These are phyloP conservation scores for Funneliformis mosseae DNA, from an alignment of 192 early-diverging fungal genomes.

Conservation along the genomic window DNA sequence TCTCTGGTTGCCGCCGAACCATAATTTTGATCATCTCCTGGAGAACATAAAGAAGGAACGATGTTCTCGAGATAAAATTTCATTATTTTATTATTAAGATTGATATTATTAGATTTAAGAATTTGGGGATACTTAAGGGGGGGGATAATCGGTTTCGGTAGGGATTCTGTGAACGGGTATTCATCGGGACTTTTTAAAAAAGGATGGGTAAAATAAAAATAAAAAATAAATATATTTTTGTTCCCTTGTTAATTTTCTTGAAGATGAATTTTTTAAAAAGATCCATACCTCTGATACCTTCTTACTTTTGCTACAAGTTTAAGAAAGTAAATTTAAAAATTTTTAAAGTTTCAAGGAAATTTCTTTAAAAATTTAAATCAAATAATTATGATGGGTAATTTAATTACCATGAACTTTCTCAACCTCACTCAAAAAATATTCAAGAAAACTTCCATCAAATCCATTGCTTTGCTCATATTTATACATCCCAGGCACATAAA, in stretches of 20 bases:
- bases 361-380: not conserved
- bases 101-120: conserved; percentile 77
- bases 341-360: not conserved
- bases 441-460: conserved; percentile 80
- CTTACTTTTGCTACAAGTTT: conserved; percentile 65
- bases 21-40: conserved; percentile 88
- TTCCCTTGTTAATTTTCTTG: no score
- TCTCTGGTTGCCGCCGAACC: conserved; percentile 93
- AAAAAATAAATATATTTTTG: not conserved
- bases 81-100: conserved; percentile 85
- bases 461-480: conserved; percentile 62
- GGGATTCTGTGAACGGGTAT: conserved; percentile 82
- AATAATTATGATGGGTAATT: not conserved
- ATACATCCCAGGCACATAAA: conserved; percentile 74
- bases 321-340: conserved; percentile 7
- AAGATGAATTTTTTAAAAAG: no score
- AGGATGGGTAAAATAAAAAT: conserved; percentile 32
- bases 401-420: conserved; percentile 88
- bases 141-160: conserved; percentile 89
- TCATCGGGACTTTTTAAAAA: conserved; percentile 79
- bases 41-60: conserved; percentile 70
- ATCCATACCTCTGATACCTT: conserved; percentile 64
- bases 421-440: conserved; percentile 88
- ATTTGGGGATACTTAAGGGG: conserved; percentile 77
- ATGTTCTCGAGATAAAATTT: conserved; percentile 82